phyloP scores from a whole-genome alignment of 73 alveolate genomes.

The Paramecium sonneborni region DNA sequence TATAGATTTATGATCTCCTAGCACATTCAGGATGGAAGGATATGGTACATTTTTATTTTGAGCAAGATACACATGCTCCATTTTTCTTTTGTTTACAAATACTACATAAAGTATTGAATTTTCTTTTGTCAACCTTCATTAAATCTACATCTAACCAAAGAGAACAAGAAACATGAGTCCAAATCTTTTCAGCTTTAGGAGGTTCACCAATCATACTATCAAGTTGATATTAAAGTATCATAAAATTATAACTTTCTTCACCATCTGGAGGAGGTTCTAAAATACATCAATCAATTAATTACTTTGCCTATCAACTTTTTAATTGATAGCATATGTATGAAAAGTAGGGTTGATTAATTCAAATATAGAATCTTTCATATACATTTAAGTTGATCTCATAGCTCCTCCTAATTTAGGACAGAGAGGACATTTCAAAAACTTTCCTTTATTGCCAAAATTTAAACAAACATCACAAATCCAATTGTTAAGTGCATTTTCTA shows the following conservation, averaged over 20 bases:
- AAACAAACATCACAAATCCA: slow-evolving; percentile 64
- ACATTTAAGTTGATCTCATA: slow-evolving; percentile 60
- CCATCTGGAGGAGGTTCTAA: slow-evolving; percentile 22
- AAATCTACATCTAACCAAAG: slow-evolving; percentile 42
- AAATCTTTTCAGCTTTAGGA: slow-evolving; percentile 53
- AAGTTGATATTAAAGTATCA: background rate
- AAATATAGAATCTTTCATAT: slow-evolving; percentile 44
- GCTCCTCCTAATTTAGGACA: slow-evolving; percentile 67
- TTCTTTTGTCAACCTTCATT: slow-evolving; percentile 44
- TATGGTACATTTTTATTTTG: slow-evolving; percentile 44
- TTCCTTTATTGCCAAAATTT: slow-evolving; percentile 62
- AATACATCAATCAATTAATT: background rate
- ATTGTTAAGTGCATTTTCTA: background rate
- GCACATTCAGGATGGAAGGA: slow-evolving; percentile 71
- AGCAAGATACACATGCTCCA: slow-evolving; percentile 66
- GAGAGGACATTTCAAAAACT: slow-evolving; percentile 46
- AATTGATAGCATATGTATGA: slow-evolving; percentile 36
- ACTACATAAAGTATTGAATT: slow-evolving; percentile 51
- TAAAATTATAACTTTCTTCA: background rate
- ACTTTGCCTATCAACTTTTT: slow-evolving; percentile 55
- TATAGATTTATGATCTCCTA: slow-evolving; percentile 57
- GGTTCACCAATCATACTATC: slow-evolving; percentile 43
- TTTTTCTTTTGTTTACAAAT: slow-evolving; percentile 58
- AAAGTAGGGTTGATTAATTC: slow-evolving; percentile 42
- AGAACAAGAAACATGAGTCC: slow-evolving; percentile 64